Evolutionary conservation across 2,329 filamentous ascomycete species (phyloP), one percentile per base, ranked within the genome.

Genomic region (Fusarium fujikuroi): DNA sequence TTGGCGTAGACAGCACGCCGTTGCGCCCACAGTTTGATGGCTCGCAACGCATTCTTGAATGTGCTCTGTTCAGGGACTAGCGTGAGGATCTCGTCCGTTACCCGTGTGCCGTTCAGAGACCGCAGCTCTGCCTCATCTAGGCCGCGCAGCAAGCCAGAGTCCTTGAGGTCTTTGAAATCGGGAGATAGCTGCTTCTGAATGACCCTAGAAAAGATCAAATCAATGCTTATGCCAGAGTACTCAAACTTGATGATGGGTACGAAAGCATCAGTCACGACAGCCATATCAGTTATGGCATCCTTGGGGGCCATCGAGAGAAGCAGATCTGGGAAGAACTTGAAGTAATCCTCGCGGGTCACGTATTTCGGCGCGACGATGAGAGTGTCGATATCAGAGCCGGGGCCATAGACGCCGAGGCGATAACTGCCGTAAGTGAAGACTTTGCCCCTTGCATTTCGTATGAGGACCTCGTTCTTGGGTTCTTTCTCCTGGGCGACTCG

Each of bases 201-300:
- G 74, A 97, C 89, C 62, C 93, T 88, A 73, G 93, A 92, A 83
- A 95, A 95, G 80, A 98, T 97, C 75, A 99, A 84, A 87, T 99
- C 96, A 80, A 99, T 97, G 81, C 94, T 96, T 80, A 99, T 97
- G 56, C 92, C 93, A 58, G 89, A 91, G 75, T 97, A 94, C 80
- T 97, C 94, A 78, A 98, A 93, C 81, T 98, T 98, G 85, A 99
- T 98, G 80, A 99, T 97, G 53, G 96, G 96, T 12, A 98, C 95
- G 79, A 94, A 97, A 8, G 95, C 94, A 78, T 97, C 95, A 53
- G 92, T 92, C 42, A 99, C 96, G 1, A 92, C 90, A 5, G 93
- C 92, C 77, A 98, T 87, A 80, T 97, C 94, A 68, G 93, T 92
- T 76, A 98, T 94, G 66, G 95, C 88, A n/a, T 91, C 93, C 42